Base-by-base conservation (phyloP, 2,329 filamentous ascomycete genomes). In the Alternaria triticimaculans region DNA sequence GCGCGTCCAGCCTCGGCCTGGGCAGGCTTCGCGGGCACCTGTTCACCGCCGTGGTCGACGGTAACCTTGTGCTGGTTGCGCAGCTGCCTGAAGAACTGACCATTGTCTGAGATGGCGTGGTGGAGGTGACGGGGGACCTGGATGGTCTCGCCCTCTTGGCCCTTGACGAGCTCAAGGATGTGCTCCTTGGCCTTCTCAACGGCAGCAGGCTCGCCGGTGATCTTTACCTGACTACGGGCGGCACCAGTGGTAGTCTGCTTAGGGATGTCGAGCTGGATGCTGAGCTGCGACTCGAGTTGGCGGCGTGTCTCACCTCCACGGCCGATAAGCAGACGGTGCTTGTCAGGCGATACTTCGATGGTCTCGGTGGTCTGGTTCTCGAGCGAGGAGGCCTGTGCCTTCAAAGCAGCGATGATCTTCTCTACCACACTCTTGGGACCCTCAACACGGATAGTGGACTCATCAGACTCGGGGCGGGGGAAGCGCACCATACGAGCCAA, bases 401-500 rank as follows among this genome's bases (percentile, higher is more conserved):
- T 83, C 72, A 99, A 96, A 25, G 92, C 87, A 57, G 90, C 87
- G 74, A 95, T 86, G 72, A 99, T 96, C 82, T 93, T 96, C 72
- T 97, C 91, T 2, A 98, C 95, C 23, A 99, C 85, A 43, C 89
- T 89, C 66, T 88, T 89, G 51, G 91, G 90, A 28, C 96, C 96
- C 81, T 97, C 94, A 6, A 99, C 85, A 78, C 91, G 94, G 81
- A 99, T 97, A 25, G 87, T 87, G 76, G 91, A 93, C 48, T 92
- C 93, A 64, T 92, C 90, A 56, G 90, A 88, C 62, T 97, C 94
- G 69, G 92, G 90, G 79, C 94, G 94, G 61, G 96, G 96, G 85
- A 99, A 98, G 79, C 95, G 94, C 64, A 99, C 93, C 73, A 95
- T 93, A 67, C 95, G 92, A 55, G 94, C 92, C 72, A 96, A 88